A percentile compares a stretch with the other conserved stretches of the same genome.
phyloP scores from a whole-genome alignment of 768 basidiomycete species.

The Glaciozyma martinii region DNA sequence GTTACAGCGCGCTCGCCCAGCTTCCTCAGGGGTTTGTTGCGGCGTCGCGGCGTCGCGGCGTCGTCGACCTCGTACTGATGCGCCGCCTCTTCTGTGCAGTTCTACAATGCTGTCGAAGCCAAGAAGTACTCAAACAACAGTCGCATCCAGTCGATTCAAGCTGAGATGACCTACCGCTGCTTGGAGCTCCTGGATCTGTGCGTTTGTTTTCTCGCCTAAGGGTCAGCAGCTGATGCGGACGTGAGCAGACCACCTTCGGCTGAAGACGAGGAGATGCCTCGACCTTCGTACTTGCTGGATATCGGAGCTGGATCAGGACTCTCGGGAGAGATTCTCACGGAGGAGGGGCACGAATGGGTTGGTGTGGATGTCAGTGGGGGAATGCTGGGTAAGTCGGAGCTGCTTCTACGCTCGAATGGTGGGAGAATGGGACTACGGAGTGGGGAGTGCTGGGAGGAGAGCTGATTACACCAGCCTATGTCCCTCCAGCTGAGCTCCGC shows the following conservation, averaged over 20 bases:
- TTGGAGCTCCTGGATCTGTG: conserved; percentile 78
- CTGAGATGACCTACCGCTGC: conserved; percentile 93
- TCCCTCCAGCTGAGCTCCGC: not conserved
- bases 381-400: conserved; percentile 69
- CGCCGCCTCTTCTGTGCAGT: conserved; percentile 46
- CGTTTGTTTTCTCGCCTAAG: conserved; percentile 24
- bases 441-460: not conserved
- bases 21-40: conserved; percentile 7
- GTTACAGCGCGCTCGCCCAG: not conserved
- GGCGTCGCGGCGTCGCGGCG: not conserved
- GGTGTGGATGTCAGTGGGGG: conserved; percentile 92
- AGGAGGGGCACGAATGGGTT: conserved; percentile 85
- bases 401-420: not conserved
- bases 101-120: conserved; percentile 91
- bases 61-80: not conserved
- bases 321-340: conserved; percentile 90
- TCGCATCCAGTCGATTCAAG: conserved; percentile 91
- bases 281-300: conserved; percentile 79
- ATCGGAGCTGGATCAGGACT: conserved; percentile 97
- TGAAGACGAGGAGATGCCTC: conserved; percentile 40
- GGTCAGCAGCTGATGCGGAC: no score
- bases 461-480: not conserved
- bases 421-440: no score
- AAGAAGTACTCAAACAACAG: conserved; percentile 98
- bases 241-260: not conserved